Evolutionary conservation across 2,329 filamentous ascomycete species (phyloP), one percentile per base, ranked within the genome.

Genomic region (Thielaviopsis populi): DNA sequence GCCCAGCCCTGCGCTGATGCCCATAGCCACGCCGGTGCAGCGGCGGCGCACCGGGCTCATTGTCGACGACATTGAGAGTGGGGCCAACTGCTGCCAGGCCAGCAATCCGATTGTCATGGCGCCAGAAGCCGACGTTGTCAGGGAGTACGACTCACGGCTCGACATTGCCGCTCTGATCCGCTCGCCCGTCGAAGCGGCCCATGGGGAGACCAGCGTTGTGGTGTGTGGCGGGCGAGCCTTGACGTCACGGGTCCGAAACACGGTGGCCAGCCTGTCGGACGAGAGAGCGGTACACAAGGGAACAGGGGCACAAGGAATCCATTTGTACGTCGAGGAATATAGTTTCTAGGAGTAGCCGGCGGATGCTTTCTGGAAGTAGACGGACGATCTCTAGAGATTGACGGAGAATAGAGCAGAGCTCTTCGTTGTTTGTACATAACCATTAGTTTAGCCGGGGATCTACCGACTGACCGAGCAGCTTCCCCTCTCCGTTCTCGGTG

Each of bases 241-340:
- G 27, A 80, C 82, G 1, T 74, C 80, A 1, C 73, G 73, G 56
- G 78, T 80, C 15, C 74, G 83, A 64, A 84, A 82, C 67, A 78
- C 75, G 64, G 81, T 85, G 2, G 78, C 79, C 1, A 73, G 72
- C 37, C 67, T 85, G 66, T 83, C 80, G 62, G 82, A 85, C 68
- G 82, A 85, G 72, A 73, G 83, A 48, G 83, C 79, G 0, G 82
- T 85, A 24, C 83, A 85, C 69, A 85, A 85, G 70, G 83, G 83
- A 4, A 84, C 81, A 0, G 82, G 81, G 0, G 82, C 83, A 0
- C 83, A 85, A 69, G 83, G 83, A 0, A 84, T 85, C 48, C 78
- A 80, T 69, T 69, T 85, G 63, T 78, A 83, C 69, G 81, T 80
- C 0, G 83, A 85, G 67, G 82, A 85, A 70, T 85, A 84, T 70